Conservation (phyloP, 2,329 filamentous ascomycete genomes). For the Trichoderma citrinoviride region DNA sequence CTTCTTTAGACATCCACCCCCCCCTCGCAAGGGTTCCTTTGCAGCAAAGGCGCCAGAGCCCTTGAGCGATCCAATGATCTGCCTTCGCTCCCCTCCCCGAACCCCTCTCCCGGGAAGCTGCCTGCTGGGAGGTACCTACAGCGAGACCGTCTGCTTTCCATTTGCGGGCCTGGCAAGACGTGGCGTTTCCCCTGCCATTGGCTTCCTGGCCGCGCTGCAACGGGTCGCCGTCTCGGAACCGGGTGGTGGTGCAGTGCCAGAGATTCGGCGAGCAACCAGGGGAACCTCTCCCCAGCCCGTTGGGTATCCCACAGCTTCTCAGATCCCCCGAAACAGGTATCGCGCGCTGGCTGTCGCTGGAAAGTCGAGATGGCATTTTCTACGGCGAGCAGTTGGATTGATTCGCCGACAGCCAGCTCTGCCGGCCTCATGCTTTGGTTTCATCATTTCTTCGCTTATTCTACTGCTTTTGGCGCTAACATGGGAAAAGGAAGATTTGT, state of each 20-base stretch:
- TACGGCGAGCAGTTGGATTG: background rate
- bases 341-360: conserved; percentile 20
- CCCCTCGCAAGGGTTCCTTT: conserved; percentile 14
- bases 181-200: conserved; percentile 20
- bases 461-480: background rate
- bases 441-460: background rate
- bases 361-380: background rate
- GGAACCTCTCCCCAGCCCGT: background rate
- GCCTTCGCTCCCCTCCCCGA: conserved; percentile 6
- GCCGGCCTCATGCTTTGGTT: background rate
- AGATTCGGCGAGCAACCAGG: conserved; percentile 21
- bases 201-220: background rate
- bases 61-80: conserved; percentile 13
- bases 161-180: conserved; percentile 8
- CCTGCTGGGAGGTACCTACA: background rate
- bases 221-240: conserved; percentile 16
- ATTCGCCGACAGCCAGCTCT: conserved; percentile 9
- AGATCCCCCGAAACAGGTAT: conserved; percentile 16
- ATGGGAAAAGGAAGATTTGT: background rate
- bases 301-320: conserved; percentile 8
- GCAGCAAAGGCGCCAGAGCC: background rate
- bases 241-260: conserved; percentile 18
- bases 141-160: conserved; percentile 19
- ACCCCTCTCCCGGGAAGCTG: conserved; percentile 21
- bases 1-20: conserved; percentile 3